Evolutionary conservation across 2,329 filamentous ascomycete genomes (phyloP).

Genomic region (Trichoderma brevicompactum): DNA sequence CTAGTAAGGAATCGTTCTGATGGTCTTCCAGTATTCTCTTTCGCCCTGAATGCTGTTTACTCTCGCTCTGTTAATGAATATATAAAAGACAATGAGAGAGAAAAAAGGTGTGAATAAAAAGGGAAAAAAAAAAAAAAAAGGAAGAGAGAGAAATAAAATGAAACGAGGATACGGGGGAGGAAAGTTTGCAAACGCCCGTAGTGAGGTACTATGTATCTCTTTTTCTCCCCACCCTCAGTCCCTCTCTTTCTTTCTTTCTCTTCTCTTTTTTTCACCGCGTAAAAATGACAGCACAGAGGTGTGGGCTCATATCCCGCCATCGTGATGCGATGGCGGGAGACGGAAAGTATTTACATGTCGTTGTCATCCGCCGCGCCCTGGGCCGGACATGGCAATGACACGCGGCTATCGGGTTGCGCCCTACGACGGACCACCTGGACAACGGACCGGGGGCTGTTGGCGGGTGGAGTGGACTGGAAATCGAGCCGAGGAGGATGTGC

Average conservation of each 20-base stretch:
- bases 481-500: background rate
- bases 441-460: background rate
- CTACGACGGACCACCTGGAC: background rate
- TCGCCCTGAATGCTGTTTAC: too few relatives aligned
- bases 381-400: background rate
- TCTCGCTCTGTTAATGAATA: background rate
- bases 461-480: conserved; percentile 6
- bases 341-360: background rate
- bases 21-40: background rate
- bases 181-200: too few relatives aligned
- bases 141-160: too few relatives aligned
- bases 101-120: background rate
- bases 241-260: too few relatives aligned
- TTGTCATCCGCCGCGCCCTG: conserved; percentile 16
- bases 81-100: background rate
- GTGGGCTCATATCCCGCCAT: background rate
- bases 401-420: conserved; percentile 2
- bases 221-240: too few relatives aligned
- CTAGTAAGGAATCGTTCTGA: too few relatives aligned
- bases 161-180: too few relatives aligned
- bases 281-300: background rate
- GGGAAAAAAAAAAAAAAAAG: background rate
- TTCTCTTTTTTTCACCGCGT: too few relatives aligned
- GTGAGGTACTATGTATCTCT: too few relatives aligned
- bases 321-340: background rate